Evolutionary conservation across 768 basidiomycete genomes (phyloP).

Genomic region (Boletus huronensis): DNA sequence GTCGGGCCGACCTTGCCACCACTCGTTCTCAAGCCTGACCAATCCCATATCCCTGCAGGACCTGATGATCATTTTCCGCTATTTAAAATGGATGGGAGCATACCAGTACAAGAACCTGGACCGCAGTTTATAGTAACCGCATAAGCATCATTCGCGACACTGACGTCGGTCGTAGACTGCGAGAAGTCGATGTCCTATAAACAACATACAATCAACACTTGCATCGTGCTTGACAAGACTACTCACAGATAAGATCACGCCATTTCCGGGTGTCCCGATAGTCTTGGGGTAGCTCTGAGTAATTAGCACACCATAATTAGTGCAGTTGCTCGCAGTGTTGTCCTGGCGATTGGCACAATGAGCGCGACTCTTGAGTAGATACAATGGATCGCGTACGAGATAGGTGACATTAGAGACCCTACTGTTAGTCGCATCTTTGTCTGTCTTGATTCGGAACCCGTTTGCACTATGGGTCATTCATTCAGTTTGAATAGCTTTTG

Average conservation of each 20-base stretch:
- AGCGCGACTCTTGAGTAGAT: background rate
- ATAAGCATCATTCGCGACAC: constrained; percentile 41
- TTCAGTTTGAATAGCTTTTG: background rate
- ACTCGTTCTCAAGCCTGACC: constrained; percentile 41
- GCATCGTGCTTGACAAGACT: background rate
- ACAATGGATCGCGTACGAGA: constrained; percentile 31
- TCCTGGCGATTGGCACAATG: constrained; percentile 30
- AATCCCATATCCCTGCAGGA: constrained; percentile 46
- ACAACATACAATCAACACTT: background rate
- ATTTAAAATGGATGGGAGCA: background rate
- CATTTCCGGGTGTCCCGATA: constrained; percentile 52
- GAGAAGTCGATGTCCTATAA: constrained; percentile 49
- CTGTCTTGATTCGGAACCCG: constrained; percentile 62
- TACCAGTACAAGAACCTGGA: constrained; percentile 46
- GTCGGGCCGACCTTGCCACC: constrained; percentile 43
- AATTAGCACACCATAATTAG: constrained; percentile 54
- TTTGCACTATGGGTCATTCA: constrained; percentile 36
- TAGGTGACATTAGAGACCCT: constrained; percentile 50
- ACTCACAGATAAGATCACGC: constrained; percentile 55
- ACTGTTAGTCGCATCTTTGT: constrained; percentile 42
- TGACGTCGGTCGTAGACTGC: constrained; percentile 38
- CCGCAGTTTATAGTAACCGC: constrained; percentile 58
- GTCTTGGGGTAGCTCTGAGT: constrained; percentile 59
- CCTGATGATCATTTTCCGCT: background rate
- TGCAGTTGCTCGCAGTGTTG: constrained; percentile 50